Conservation (phyloP, 148 eudicot genomes). For the Rhododendron vialii region DNA sequence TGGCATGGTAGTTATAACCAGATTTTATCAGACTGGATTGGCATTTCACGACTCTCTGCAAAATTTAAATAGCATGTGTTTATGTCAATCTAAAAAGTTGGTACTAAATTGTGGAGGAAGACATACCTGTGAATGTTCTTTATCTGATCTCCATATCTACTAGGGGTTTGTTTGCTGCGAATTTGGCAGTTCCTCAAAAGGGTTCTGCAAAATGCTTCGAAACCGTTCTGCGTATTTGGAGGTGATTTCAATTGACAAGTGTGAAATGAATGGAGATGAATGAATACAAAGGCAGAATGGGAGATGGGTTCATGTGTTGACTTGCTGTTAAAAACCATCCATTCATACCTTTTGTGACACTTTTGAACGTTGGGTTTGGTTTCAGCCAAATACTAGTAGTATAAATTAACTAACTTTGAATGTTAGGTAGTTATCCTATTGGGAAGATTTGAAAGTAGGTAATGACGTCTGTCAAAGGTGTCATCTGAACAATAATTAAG, state of each 20-base stretch:
- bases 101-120: background rate
- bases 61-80: background rate
- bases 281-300: background rate
- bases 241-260: background rate
- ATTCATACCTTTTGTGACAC: background rate
- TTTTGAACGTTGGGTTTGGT: conserved; percentile 4
- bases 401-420: background rate
- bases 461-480: background rate
- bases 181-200: background rate
- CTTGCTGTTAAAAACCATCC: background rate
- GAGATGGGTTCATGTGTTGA: background rate
- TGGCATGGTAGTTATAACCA: background rate
- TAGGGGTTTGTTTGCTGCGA: background rate
- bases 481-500: background rate
- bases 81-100: background rate
- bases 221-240: background rate
- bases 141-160: background rate
- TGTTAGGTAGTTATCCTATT: background rate
- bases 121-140: background rate
- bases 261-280: background rate
- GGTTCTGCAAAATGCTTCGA: background rate
- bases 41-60: background rate
- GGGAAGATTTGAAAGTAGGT: background rate
- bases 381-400: background rate
- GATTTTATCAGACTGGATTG: background rate